Evolutionary conservation across 768 basidiomycete genomes (phyloP).

Genomic region (Lactarius evosmus): DNA sequence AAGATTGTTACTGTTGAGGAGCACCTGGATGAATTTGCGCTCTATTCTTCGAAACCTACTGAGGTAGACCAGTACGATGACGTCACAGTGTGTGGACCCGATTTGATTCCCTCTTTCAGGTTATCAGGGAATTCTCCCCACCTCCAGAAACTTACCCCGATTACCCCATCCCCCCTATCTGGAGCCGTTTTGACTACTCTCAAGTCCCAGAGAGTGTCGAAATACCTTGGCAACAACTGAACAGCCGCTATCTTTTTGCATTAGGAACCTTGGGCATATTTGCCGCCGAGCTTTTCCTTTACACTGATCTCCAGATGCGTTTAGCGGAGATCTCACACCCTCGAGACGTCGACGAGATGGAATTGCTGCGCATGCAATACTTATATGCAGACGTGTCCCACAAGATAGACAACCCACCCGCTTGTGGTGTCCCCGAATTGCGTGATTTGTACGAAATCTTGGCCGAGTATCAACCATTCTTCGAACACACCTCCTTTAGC

Average conservation of each 20-base stretch:
- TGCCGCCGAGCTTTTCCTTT: constrained; percentile 69
- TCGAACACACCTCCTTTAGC: constrained; percentile 37
- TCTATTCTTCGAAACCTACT: constrained; percentile 58
- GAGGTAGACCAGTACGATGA: constrained; percentile 47
- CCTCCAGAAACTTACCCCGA: constrained; percentile 49
- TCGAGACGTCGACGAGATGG: constrained; percentile 31
- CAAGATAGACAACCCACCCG: not conserved
- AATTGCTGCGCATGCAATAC: constrained; percentile 28
- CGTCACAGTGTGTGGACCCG: not conserved
- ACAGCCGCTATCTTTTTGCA: constrained; percentile 59
- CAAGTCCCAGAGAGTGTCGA: constrained; percentile 36
- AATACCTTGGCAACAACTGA: constrained; percentile 58
- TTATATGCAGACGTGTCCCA: constrained; percentile 10
- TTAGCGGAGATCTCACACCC: constrained; percentile 40
- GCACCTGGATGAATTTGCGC: constrained; percentile 60
- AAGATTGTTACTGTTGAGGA: constrained; percentile 73
- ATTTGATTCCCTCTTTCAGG: constrained; percentile 11
- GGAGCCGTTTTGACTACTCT: constrained; percentile 48
- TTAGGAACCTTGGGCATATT: constrained; percentile 66
- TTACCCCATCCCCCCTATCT: constrained; percentile 56
- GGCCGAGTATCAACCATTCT: constrained; percentile 41
- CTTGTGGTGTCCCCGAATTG: constrained; percentile 14
- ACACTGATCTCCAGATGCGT: constrained; percentile 54
- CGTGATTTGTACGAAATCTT: constrained; percentile 49
- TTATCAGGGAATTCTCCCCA: constrained; percentile 27